A percentile compares a stretch with the other conserved stretches of the same genome.
Evolutionary conservation across 2,329 filamentous ascomycete species (phyloP).

Genomic region (Myriangium duriaei): DNA sequence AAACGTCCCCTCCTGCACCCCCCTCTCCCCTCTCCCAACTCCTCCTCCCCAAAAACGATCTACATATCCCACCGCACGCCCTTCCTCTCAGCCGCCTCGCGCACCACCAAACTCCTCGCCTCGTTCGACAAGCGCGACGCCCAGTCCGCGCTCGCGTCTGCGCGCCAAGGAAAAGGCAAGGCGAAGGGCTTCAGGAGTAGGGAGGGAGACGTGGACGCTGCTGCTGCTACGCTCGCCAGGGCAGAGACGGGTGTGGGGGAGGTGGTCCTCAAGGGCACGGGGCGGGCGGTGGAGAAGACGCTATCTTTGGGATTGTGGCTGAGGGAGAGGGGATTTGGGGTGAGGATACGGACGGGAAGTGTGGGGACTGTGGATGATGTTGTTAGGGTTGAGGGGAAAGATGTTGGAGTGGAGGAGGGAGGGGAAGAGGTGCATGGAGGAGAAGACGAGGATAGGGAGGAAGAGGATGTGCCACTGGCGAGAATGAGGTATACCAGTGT

Average conservation of each 20-base stretch:
- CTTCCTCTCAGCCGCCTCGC: slow-evolving; percentile 55
- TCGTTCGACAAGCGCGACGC: slow-evolving; percentile 40
- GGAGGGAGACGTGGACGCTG: slow-evolving; percentile 9
- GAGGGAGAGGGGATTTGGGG: slow-evolving; percentile 47
- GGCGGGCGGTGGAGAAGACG: slow-evolving; percentile 52
- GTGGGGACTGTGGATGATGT: slow-evolving; percentile 58
- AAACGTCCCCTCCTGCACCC: slow-evolving; percentile 49
- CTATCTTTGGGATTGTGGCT: slow-evolving; percentile 54
- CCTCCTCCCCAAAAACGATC: slow-evolving; percentile 42
- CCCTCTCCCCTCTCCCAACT: slow-evolving; percentile 40
- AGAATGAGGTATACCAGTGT: slow-evolving; percentile 20
- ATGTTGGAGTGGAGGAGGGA: slow-evolving; percentile 13
- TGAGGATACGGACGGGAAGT: slow-evolving; percentile 50
- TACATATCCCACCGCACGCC: slow-evolving; percentile 54
- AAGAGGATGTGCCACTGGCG: slow-evolving; percentile 26
- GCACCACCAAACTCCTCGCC: slow-evolving; percentile 51
- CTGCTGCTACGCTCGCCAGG: slow-evolving; percentile 16
- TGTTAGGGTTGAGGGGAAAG: slow-evolving; percentile 23
- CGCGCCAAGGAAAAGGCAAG: slow-evolving; percentile 15
- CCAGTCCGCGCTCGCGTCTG: slow-evolving; percentile 27
- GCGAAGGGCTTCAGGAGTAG: slow-evolving; percentile 5
- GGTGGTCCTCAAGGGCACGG: slow-evolving; percentile 52
- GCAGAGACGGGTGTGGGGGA: slow-evolving; percentile 32
- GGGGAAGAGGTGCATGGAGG: slow-evolving; percentile 14
- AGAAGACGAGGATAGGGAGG: slow-evolving; percentile 10